These are phyloP conservation scores for Ceratocystis eucalypticola DNA, from an alignment of 2,329 filamentous ascomycete genomes.

Conservation along the genomic window DNA sequence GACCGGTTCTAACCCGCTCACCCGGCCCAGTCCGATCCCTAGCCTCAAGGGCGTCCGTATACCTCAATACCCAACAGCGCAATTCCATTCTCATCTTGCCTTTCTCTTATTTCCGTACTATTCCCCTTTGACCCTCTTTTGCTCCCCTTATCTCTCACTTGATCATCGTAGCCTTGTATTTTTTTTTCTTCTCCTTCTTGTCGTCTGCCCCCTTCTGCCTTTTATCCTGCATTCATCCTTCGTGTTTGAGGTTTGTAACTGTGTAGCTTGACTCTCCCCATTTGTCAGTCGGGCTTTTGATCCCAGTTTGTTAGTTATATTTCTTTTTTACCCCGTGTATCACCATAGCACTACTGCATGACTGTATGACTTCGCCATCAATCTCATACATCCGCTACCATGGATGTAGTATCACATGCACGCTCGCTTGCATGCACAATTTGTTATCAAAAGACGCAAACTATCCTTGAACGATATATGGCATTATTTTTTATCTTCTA, in stretches of 20 bases:
- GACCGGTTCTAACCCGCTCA: background rate
- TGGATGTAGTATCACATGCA: conserved; percentile 3
- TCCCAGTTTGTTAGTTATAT: background rate
- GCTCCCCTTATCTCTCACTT: background rate
- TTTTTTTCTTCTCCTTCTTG: background rate
- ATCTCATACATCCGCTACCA: background rate
- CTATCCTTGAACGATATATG: too few species aligned
- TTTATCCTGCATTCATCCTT: background rate
- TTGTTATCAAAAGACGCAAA: background rate
- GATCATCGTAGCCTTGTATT: background rate
- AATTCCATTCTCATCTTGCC: too few species aligned
- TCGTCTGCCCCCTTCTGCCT: background rate
- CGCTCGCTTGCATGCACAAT: background rate
- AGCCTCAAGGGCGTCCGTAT: background rate
- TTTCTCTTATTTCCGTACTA: too few species aligned
- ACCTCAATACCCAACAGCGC: too few species aligned
- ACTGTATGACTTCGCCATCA: background rate
- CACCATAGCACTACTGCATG: background rate
- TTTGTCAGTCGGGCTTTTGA: background rate
- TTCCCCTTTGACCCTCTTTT: background rate
- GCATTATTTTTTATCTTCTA: too few species aligned
- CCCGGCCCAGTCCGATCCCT: background rate
- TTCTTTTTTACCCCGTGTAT: background rate
- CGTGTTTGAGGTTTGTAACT: background rate
- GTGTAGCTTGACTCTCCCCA: background rate